phyloP scores from a whole-genome alignment of 2,329 filamentous ascomycete species.

The Cytospora schulzeri region DNA sequence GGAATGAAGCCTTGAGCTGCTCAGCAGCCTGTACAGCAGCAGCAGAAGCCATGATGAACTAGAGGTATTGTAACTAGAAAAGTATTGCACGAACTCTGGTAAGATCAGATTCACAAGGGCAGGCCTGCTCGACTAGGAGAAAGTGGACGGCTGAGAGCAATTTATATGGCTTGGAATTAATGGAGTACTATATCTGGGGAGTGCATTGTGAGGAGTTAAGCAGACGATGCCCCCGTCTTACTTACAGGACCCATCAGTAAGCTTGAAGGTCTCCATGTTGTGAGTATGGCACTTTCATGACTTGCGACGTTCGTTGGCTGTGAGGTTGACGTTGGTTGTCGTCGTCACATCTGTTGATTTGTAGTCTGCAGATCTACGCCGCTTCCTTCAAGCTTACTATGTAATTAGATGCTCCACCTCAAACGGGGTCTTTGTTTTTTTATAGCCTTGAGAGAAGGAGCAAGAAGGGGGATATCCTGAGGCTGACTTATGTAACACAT shows the following conservation, averaged over 20 bases:
- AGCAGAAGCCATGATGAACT: constrained; percentile 5
- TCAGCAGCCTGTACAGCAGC: neutral
- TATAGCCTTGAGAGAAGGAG: too few species aligned
- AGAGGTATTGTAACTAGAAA: neutral
- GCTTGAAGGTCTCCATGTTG: neutral
- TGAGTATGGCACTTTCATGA: neutral
- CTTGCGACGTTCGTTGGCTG: neutral
- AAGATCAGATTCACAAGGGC: neutral
- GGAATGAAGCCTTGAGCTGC: neutral
- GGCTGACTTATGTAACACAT: too few species aligned
- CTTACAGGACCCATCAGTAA: neutral
- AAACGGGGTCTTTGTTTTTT: too few species aligned
- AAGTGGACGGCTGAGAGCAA: neutral
- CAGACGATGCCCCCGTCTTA: neutral
- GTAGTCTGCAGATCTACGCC: neutral
- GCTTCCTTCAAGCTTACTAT: too few species aligned
- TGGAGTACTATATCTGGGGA: neutral
- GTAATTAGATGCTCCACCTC: too few species aligned
- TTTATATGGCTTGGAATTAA: neutral
- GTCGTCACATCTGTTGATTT: neutral
- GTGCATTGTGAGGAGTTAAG: neutral
- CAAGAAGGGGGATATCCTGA: too few species aligned
- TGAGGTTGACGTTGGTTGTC: neutral
- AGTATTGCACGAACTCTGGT: too few species aligned
- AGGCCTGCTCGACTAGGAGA: neutral